Conservation (phyloP, 306 rosid genomes). For the Quercus wislizeni region DNA sequence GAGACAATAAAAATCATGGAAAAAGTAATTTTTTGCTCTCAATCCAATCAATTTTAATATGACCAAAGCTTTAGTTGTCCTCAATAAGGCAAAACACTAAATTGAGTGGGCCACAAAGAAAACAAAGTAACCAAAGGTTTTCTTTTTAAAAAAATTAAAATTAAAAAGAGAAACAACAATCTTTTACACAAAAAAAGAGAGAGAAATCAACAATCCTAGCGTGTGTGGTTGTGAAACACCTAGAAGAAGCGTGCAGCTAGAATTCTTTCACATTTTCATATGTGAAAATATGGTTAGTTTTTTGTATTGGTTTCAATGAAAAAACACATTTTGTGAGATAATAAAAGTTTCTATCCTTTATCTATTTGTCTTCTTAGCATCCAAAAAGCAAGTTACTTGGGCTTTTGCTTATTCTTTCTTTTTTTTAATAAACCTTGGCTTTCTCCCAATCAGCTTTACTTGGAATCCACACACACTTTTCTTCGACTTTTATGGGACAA, state of each 20-base stretch:
- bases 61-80: not conserved
- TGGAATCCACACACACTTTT: not conserved
- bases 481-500: not conserved
- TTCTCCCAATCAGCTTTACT: not conserved
- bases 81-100: not conserved
- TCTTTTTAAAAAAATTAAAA: too few relatives aligned
- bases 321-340: not conserved
- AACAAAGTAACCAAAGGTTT: too few relatives aligned
- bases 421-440: not conserved
- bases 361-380: not conserved
- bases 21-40: not conserved
- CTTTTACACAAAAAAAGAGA: too few relatives aligned
- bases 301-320: not conserved
- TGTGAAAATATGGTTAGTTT: too few relatives aligned
- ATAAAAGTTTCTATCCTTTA: not conserved
- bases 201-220: too few relatives aligned
- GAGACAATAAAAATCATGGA: not conserved
- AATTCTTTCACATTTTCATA: too few relatives aligned
- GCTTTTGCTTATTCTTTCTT: not conserved
- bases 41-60: not conserved
- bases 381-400: not conserved
- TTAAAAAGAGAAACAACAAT: too few relatives aligned
- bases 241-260: too few relatives aligned
- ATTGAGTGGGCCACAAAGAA: not conserved
- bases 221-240: too few relatives aligned